Conservation (phyloP, 148 eudicot species). For the Rhododendron kiyosumense region DNA sequence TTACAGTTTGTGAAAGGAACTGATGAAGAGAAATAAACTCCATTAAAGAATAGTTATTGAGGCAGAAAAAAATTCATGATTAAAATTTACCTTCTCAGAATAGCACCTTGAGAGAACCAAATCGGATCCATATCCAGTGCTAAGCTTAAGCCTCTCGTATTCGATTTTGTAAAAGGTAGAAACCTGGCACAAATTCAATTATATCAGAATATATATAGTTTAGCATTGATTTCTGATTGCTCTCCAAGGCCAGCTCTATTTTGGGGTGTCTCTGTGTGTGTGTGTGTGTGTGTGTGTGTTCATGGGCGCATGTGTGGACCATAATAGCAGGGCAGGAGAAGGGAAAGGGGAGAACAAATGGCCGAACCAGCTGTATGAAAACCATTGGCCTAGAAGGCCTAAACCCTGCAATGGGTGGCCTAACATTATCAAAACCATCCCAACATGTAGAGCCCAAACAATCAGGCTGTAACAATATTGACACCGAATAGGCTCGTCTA, state of each 20-base stretch:
- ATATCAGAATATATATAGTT: neutral
- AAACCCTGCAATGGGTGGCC: neutral
- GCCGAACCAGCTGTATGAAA: neutral
- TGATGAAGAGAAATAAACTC: neutral
- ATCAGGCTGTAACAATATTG: neutral
- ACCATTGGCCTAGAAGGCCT: neutral
- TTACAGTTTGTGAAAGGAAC: neutral
- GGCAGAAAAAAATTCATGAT: neutral
- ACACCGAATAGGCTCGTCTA: neutral
- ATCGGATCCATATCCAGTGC: neutral
- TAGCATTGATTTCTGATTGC: no score
- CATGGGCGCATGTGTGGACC: neutral
- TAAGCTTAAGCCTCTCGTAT: constrained; percentile 24
- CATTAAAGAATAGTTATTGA: neutral
- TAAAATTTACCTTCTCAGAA: constrained; percentile 24
- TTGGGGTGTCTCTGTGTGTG: no score
- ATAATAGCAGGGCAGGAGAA: neutral
- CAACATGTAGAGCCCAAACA: neutral
- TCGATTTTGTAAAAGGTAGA: constrained; percentile 23
- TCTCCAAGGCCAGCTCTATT: no score
- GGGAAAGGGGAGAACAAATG: neutral
- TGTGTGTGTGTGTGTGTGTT: neutral
- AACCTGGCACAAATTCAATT: constrained; percentile 20
- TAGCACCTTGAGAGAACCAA: constrained; percentile 12
- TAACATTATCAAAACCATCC: neutral